Evolutionary conservation across 306 rosid genomes (phyloP), one percentile per base, ranked within the genome.

Genomic region (Cucumis melo): DNA sequence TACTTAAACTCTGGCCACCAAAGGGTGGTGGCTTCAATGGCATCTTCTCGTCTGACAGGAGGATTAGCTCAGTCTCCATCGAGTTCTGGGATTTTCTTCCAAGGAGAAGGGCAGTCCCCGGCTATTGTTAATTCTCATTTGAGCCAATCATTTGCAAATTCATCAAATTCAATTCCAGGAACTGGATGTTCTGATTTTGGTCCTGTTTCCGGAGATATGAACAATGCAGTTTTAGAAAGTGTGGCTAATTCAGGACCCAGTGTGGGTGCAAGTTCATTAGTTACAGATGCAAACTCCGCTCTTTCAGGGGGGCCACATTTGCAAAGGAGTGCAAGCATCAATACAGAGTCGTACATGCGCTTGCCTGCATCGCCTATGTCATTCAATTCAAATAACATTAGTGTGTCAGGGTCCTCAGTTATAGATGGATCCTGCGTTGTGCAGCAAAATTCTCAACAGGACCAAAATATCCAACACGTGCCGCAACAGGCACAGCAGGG

Each of bases 291-390:
- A 65, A 95, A 95, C 85, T 95, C 99, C 67, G 89, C 91, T 10
- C 85, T 95, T 62, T 92, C 99, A 20, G 99, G 97, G 59, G 99
- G 97, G 7, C 95, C 96, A 32, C 95, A 90, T 86, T 83, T 94
- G 85, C 99, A 91, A 85, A 89, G 99, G 91, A 94, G 99, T 83
- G 96, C 97, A 51, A 94, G 99, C 85, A 82, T 87, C 85, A 94
- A 94, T 72, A 83, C 88, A 19, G 97, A 94, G 76, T 87, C 99
- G 4, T 90, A 94, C 79, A 48, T 92, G 77, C 93, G 99, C 48
- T 82, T 90, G 66, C 99, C 99, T 21, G 89, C 99, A 12, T 94
- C 99, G 6, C 99, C 99, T 12, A 81, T 91, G 92, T 94, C 99
- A 15, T 94, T 89, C 82, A 86, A 97, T n/a, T 94, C 99, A 75